Evolutionary conservation across 148 eudicot species (phyloP), one percentile per base, ranked within the genome.

Genomic region (Cornus kousa): DNA sequence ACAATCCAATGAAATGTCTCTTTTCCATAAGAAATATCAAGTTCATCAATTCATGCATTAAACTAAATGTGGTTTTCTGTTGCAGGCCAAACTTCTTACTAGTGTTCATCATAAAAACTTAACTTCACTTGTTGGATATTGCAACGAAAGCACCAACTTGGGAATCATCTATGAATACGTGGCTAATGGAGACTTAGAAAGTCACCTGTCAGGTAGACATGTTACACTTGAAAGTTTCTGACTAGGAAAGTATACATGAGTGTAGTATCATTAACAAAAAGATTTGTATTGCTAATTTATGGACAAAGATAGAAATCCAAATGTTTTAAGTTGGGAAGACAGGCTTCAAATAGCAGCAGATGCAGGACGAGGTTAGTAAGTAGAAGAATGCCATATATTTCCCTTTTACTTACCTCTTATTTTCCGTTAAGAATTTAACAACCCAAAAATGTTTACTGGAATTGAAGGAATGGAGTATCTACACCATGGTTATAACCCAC

Each of bases 301-400:
- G 5, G 64, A 57, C 64, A 75, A 67, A 73, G 80, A 73, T 73
- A 80, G 78, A 35, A 50, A 59, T 55, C 62, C 81, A 11, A 60
- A 68, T 83, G 37, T 43, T 60, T 13, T 88, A 23, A 67, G 77
- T 70, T 87, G 87, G 87, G 79, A 43, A 74, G 66, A 80, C 23
- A 78, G 90, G 55, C 79, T 87, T 67, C 77, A 83, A 31, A 79
- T 87, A 20, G 84, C 84, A 12, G 73, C 83, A 17, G 87, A 83
- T 43, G 73, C 86, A 23, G 87, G 86, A 32, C 87, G 80, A 75
- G 90, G 89, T 84, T 3, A 66, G 74, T 35, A 9, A 32, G 37
- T 7, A 65, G 13, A 28, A 33, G 35, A 9, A 37, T 5, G 31
- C 5, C 23, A 74, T 39, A 7, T 60, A 60, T 16, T 20, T 62